These are phyloP conservation scores for Venturia nashicola DNA, from an alignment of 2,329 filamentous ascomycete species.

Conservation along the genomic window DNA sequence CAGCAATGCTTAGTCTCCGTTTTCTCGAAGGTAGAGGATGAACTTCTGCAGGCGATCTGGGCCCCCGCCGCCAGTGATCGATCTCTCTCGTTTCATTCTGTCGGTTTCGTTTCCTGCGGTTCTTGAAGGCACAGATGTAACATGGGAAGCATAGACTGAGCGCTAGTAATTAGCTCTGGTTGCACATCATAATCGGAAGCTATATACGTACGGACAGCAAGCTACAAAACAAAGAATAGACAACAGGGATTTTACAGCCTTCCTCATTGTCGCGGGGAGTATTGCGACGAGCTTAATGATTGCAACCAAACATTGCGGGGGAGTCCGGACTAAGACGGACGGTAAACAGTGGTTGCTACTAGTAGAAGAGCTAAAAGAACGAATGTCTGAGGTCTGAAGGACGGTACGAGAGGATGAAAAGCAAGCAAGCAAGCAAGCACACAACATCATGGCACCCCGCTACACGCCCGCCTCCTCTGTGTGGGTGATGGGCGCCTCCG, in stretches of 20 bases:
- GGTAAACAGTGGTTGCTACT: background rate
- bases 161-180: background rate
- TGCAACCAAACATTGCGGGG: background rate
- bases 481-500: background rate
- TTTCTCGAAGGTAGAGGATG: constrained; percentile 1
- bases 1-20: constrained; percentile 1
- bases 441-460: background rate
- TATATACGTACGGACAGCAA: background rate
- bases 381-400: background rate
- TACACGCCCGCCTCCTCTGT: background rate
- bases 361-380: background rate
- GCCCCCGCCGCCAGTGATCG: background rate
- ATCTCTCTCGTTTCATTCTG: background rate
- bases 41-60: background rate
- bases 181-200: background rate
- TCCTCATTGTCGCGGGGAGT: background rate
- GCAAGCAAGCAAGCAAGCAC: background rate
- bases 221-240: constrained; percentile 2
- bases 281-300: background rate
- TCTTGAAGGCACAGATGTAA: constrained; percentile 7
- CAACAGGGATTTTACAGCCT: background rate
- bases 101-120: background rate
- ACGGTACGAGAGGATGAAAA: background rate
- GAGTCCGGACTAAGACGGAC: background rate
- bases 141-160: constrained; percentile 8